phyloP scores from a whole-genome alignment of 2,329 filamentous ascomycete species.

The Pestalotiopsis sp. region DNA sequence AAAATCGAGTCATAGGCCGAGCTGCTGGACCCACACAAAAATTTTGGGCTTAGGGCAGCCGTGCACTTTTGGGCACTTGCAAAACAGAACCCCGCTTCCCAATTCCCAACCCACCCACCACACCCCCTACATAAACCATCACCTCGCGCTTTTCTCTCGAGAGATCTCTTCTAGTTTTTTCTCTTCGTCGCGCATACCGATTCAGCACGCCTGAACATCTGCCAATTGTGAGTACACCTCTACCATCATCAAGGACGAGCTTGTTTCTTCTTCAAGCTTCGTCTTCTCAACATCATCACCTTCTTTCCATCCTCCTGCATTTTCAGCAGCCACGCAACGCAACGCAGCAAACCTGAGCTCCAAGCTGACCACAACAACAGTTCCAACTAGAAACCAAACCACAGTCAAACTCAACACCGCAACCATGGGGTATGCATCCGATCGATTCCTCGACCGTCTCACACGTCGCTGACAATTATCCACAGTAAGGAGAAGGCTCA shows the following conservation, averaged over 20 bases:
- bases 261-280: not conserved
- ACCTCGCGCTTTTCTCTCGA: slow-evolving; percentile 7
- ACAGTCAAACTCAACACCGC: slow-evolving; percentile 22
- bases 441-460: slow-evolving; percentile 8
- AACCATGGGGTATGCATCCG: slow-evolving; percentile 40
- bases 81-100: slow-evolving; percentile 8
- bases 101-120: not conserved
- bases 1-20: slow-evolving; percentile 10
- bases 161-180: slow-evolving; percentile 5
- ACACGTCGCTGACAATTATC: slow-evolving; percentile 16
- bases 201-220: slow-evolving; percentile 10
- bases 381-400: slow-evolving; percentile 11
- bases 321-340: not conserved
- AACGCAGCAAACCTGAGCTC: not conserved
- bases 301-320: too few species aligned
- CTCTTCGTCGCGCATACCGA: slow-evolving; percentile 9
- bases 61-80: slow-evolving; percentile 2
- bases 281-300: not conserved
- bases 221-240: slow-evolving; percentile 3
- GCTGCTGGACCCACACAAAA: slow-evolving; percentile 3
- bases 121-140: slow-evolving; percentile 7
- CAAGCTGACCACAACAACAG: slow-evolving; percentile 7
- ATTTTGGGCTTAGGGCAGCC: slow-evolving; percentile 11
- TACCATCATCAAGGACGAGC: not conserved
- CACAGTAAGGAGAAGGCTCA: slow-evolving; percentile 92